Evolutionary conservation across 2,329 filamentous ascomycete species (phyloP).

Genomic region (Aureobasidium subglaciale): DNA sequence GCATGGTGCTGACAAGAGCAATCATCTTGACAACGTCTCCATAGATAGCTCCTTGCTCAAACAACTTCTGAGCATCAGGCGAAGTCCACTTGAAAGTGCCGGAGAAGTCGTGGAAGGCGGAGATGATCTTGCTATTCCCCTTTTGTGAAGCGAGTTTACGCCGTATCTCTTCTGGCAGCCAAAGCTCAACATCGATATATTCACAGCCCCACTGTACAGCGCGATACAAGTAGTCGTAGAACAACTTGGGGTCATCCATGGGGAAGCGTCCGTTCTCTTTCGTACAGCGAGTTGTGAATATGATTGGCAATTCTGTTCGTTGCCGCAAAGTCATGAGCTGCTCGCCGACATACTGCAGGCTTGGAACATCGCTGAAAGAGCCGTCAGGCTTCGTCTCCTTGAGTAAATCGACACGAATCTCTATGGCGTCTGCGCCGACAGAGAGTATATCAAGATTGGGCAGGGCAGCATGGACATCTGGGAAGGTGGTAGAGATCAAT

Average conservation of each 20-base stretch:
- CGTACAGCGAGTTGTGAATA: constrained; percentile 78
- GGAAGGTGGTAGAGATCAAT: constrained; percentile 82
- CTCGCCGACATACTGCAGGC: constrained; percentile 75
- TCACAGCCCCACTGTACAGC: constrained; percentile 86
- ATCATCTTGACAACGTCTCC: constrained; percentile 91
- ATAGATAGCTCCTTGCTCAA: constrained; percentile 63
- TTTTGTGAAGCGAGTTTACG: constrained; percentile 59
- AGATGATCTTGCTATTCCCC: constrained; percentile 78
- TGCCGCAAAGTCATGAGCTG: constrained; percentile 80
- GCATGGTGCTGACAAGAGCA: constrained; percentile 69
- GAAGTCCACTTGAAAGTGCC: constrained; percentile 79
- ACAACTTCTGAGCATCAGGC: constrained; percentile 62
- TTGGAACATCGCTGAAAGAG: constrained; percentile 59
- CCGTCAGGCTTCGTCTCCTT: constrained; percentile 62
- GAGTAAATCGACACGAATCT: constrained; percentile 75
- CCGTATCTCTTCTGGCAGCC: constrained; percentile 72
- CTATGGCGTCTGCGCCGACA: constrained; percentile 77
- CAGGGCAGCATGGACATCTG: constrained; percentile 73
- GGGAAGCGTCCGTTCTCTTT: constrained; percentile 78
- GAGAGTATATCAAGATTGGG: constrained; percentile 83
- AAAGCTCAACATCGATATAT: constrained; percentile 83
- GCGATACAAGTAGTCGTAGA: constrained; percentile 71
- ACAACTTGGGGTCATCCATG: constrained; percentile 69
- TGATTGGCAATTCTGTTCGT: constrained; percentile 80
- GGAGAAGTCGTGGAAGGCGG: constrained; percentile 86